Evolutionary conservation across 345 rosid species (phyloP).

Genomic region (Pistacia integerrima): DNA sequence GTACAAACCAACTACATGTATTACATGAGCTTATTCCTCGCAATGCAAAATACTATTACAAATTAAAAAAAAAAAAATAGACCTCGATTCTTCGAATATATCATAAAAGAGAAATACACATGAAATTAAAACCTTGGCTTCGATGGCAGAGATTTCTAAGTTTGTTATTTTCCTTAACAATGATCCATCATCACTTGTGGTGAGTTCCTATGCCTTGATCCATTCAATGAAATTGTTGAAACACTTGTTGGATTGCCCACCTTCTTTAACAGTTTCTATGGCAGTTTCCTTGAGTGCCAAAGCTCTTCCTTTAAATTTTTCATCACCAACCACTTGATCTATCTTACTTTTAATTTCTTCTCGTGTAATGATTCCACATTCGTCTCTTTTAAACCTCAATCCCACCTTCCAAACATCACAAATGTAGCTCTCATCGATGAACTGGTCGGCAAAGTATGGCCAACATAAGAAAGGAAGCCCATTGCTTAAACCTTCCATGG

Average conservation of each 20-base stretch:
- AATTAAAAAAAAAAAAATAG: too few species aligned
- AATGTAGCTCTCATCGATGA: slow-evolving; percentile 37
- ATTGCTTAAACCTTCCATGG: slow-evolving; percentile 48
- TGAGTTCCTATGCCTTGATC: slow-evolving; percentile 17
- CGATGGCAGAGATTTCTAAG: too few species aligned
- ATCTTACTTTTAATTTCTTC: slow-evolving; percentile 36
- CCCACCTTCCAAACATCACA: slow-evolving; percentile 54
- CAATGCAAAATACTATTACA: too few species aligned
- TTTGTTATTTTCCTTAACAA: too few species aligned
- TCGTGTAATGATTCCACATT: slow-evolving; percentile 21
- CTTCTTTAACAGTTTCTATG: slow-evolving; percentile 18
- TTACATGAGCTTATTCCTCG: too few species aligned
- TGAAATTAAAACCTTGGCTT: too few species aligned
- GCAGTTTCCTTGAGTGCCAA: slow-evolving; percentile 27
- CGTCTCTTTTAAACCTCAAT: slow-evolving; percentile 32
- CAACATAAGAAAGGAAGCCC: slow-evolving; percentile 59
- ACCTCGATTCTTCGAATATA: too few species aligned
- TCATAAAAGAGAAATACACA: too few species aligned
- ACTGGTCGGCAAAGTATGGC: slow-evolving; percentile 55
- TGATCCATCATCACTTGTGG: too few species aligned
- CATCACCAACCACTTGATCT: slow-evolving; percentile 30
- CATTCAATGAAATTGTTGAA: slow-evolving; percentile 29
- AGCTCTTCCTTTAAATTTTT: slow-evolving; percentile 26
- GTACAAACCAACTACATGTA: too few species aligned
- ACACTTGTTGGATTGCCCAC: slow-evolving; percentile 29